These are phyloP conservation scores for Silene uniflora DNA, from an alignment of 148 eudicot genomes.

Conservation along the genomic window DNA sequence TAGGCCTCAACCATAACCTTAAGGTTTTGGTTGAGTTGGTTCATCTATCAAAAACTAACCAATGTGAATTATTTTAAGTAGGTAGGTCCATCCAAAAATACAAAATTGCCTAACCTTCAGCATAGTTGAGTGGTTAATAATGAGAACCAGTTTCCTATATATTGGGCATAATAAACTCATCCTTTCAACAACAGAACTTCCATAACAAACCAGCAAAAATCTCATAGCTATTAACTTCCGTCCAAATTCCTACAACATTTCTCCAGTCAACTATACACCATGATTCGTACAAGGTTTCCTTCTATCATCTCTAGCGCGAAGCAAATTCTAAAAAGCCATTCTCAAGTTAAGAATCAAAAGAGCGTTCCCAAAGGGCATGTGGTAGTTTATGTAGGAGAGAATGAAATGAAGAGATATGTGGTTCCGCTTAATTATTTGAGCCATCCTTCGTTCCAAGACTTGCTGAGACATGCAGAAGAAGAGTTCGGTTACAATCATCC, in stretches of 20 bases:
- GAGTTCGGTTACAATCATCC: constrained; percentile 57
- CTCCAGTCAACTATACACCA: constrained; percentile 2
- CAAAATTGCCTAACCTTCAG: background rate
- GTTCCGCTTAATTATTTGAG: constrained; percentile 52
- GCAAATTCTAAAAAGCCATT: constrained; percentile 29
- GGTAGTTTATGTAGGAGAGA: constrained; percentile 51
- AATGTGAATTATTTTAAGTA: constrained; percentile 22
- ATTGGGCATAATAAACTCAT: background rate
- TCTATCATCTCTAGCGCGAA: constrained; percentile 32
- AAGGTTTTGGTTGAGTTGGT: too few relatives aligned
- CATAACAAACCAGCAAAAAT: constrained; percentile 2
- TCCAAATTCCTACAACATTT: background rate
- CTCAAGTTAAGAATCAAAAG: constrained; percentile 24
- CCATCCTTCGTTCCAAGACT: constrained; percentile 47
- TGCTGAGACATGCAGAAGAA: constrained; percentile 47
- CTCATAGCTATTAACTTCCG: background rate
- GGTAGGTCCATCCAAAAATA: constrained; percentile 6
- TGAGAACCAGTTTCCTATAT: constrained; percentile 1
- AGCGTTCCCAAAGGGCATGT: constrained; percentile 47
- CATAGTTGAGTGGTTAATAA: constrained; percentile 11
- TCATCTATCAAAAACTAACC: too few relatives aligned
- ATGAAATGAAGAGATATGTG: constrained; percentile 38
- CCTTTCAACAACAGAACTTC: background rate
- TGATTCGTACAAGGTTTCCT: constrained; percentile 37
- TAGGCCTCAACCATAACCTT: too few relatives aligned